A percentile compares a stretch with the other conserved stretches of the same genome.
These are phyloP conservation scores for Colletotrichum zoysiae DNA, from an alignment of 2,329 filamentous ascomycete genomes.

Conservation along the genomic window DNA sequence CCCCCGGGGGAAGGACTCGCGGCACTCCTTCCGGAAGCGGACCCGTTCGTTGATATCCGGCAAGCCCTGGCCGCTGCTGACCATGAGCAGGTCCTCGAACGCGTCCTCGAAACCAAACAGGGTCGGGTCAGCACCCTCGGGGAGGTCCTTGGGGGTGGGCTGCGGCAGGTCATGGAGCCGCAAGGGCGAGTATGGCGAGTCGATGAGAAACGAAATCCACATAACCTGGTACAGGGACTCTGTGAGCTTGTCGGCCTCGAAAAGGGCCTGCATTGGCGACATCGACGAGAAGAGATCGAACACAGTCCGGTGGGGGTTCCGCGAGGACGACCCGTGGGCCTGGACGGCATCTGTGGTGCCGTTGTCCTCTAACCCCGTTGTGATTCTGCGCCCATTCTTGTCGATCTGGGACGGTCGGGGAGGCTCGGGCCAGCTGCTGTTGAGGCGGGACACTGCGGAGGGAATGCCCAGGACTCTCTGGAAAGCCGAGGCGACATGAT, in stretches of 20 bases:
- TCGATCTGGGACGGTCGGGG: slow-evolving; percentile 22
- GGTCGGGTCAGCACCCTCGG: slow-evolving; percentile 51
- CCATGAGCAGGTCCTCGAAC: slow-evolving; percentile 68
- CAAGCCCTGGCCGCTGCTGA: slow-evolving; percentile 57
- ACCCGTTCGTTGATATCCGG: slow-evolving; percentile 54
- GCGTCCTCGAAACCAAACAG: slow-evolving; percentile 68
- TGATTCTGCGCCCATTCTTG: slow-evolving; percentile 7
- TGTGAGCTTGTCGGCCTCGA: slow-evolving; percentile 35
- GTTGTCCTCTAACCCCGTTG: background rate
- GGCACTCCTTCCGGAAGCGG: slow-evolving; percentile 53
- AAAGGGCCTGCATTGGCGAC: slow-evolving; percentile 32
- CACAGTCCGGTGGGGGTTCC: slow-evolving; percentile 22
- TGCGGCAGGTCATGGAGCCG: slow-evolving; percentile 60
- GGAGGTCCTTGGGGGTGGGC: slow-evolving; percentile 61
- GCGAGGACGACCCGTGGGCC: slow-evolving; percentile 11
- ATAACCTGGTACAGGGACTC: slow-evolving; percentile 40
- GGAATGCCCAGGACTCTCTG: slow-evolving; percentile 46
- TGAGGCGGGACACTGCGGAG: slow-evolving; percentile 46
- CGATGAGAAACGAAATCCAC: slow-evolving; percentile 53
- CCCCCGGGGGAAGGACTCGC: slow-evolving; percentile 54
- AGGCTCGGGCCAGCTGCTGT: slow-evolving; percentile 37
- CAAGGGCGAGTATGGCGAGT: slow-evolving; percentile 60
- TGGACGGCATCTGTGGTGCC: background rate
- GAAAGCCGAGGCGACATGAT: slow-evolving; percentile 50
- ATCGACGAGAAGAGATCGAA: slow-evolving; percentile 33